phyloP scores from a whole-genome alignment of 495 filamentous ascomycete genomes.

The Parachaetomium inaequale region DNA sequence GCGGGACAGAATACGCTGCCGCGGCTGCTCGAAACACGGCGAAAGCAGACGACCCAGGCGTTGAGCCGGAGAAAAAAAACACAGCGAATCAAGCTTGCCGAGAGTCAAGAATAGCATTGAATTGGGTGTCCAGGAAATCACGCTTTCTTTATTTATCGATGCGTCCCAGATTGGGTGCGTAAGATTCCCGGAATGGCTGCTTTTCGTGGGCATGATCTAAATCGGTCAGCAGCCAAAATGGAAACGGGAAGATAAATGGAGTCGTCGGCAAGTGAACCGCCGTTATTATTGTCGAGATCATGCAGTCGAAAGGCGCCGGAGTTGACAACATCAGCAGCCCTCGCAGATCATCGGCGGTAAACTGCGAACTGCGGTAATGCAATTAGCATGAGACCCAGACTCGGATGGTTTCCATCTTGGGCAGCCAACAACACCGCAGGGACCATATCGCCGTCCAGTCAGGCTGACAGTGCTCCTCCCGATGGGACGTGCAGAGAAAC shows the following conservation, averaged over 20 bases:
- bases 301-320: constrained; percentile 16
- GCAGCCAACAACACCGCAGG: background rate
- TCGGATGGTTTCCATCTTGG: background rate
- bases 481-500: constrained; percentile 23
- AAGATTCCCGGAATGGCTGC: background rate
- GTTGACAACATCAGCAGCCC: background rate
- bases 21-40: background rate
- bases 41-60: background rate
- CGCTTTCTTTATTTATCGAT: constrained; percentile 17
- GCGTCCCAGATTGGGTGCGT: constrained; percentile 1
- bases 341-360: background rate
- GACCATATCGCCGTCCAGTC: background rate
- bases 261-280: background rate
- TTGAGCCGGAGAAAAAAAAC: constrained; percentile 19
- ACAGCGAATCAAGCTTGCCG: constrained; percentile 22
- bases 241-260: constrained; percentile 1
- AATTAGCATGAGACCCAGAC: background rate
- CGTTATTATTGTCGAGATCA: constrained; percentile 11
- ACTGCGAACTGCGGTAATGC: background rate
- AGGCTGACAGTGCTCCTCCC: background rate
- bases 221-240: constrained; percentile 8
- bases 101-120: constrained; percentile 29
- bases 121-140: constrained; percentile 19
- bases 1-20: constrained; percentile 23
- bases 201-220: background rate